Evolutionary conservation across 345 rosid genomes (phyloP).

Genomic region (Heritiera littoralis): DNA sequence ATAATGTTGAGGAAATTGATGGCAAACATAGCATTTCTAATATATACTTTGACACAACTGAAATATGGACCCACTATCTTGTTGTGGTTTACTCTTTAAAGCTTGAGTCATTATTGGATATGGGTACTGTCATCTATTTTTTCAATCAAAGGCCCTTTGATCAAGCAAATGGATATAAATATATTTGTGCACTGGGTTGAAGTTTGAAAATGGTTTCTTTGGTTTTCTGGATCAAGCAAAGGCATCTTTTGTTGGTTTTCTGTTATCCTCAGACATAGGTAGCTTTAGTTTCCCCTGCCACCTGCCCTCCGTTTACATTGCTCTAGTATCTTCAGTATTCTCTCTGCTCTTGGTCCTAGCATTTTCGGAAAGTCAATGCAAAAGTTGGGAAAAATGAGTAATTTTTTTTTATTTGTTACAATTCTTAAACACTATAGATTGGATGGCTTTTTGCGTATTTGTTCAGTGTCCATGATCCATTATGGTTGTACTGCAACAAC

Average conservation of each 20-base stretch:
- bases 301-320: not conserved
- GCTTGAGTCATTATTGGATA: not conserved
- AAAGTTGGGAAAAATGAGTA: not conserved
- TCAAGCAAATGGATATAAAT: not conserved
- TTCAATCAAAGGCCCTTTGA: not conserved
- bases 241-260: conserved; percentile 7
- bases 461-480: not conserved
- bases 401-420: not conserved
- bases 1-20: not conserved
- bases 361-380: not conserved
- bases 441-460: not conserved
- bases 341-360: not conserved
- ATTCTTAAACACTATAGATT: no score
- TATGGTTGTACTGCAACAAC: not conserved
- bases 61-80: not conserved
- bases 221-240: not conserved
- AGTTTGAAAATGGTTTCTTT: not conserved
- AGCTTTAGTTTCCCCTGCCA: not conserved
- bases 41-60: not conserved
- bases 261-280: not conserved
- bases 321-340: not conserved
- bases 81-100: not conserved
- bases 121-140: not conserved
- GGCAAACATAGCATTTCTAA: not conserved
- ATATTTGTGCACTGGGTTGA: not conserved